These are phyloP conservation scores for Microcera coccophila DNA, from an alignment of 2,329 filamentous ascomycete species.

Conservation along the genomic window DNA sequence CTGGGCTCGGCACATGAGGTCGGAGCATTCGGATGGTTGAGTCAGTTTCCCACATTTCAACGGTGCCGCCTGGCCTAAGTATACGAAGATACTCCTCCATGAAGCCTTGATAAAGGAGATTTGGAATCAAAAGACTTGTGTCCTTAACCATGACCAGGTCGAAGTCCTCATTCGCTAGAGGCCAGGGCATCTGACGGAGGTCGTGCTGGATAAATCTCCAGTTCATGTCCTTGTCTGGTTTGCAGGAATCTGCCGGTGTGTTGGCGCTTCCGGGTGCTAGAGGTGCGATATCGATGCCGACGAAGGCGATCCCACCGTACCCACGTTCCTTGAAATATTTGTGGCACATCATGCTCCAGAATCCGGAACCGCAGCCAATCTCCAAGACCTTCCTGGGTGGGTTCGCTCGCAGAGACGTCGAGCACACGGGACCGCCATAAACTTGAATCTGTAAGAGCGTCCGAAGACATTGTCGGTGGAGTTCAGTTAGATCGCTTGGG, in stretches of 20 bases:
- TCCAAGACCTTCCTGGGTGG: slow-evolving; percentile 78
- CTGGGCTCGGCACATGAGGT: slow-evolving; percentile 63
- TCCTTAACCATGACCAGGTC: slow-evolving; percentile 89
- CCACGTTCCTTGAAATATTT: slow-evolving; percentile 70
- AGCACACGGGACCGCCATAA: slow-evolving; percentile 76
- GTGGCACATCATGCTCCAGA: slow-evolving; percentile 88
- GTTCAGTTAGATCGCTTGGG: slow-evolving; percentile 79
- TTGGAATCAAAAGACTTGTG: slow-evolving; percentile 62
- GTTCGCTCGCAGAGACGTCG: slow-evolving; percentile 59
- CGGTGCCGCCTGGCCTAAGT: slow-evolving; percentile 68
- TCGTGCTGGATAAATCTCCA: slow-evolving; percentile 91
- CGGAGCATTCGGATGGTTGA: slow-evolving; percentile 77
- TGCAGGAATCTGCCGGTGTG: slow-evolving; percentile 36
- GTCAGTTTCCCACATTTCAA: slow-evolving; percentile 91
- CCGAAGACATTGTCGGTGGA: slow-evolving; percentile 81
- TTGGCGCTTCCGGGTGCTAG: slow-evolving; percentile 48
- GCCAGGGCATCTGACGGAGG: slow-evolving; percentile 68
- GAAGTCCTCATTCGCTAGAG: slow-evolving; percentile 75
- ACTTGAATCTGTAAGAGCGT: slow-evolving; percentile 78
- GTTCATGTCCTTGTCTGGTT: slow-evolving; percentile 68
- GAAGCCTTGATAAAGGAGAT: slow-evolving; percentile 51
- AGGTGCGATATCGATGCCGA: slow-evolving; percentile 76
- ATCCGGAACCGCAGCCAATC: slow-evolving; percentile 79
- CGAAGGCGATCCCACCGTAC: slow-evolving; percentile 68
- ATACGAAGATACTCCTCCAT: slow-evolving; percentile 74